Base-by-base conservation (phyloP, 345 rosid genomes). In the Aurinia saxatilis region DNA sequence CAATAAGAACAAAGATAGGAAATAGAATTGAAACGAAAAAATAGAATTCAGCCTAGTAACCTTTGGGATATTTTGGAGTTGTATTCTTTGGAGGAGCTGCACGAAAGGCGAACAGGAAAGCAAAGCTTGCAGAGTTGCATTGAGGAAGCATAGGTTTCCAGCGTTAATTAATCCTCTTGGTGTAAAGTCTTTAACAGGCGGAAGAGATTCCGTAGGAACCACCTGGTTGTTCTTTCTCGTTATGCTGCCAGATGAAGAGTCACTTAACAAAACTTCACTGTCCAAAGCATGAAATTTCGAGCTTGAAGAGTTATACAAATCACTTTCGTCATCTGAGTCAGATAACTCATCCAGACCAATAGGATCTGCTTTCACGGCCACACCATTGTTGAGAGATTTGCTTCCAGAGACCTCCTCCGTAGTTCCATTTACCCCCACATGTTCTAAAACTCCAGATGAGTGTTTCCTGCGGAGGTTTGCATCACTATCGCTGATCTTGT, bases 111-210 rank as follows among this genome's bases (percentile, higher is more conserved):
- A 75, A 73, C 99, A 90, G 10, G 96, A 84, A 33, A 90, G 69
- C 13, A 90, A 80, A 52, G 99, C 97, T 71, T 93, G 99, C 54
- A 93, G 66, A 41, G 99, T 85, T 7, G 99, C 82, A 71, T 83
- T 93, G 47, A 90, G 96, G 76, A 93, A 93, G 70, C 99, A 93
- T 66, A 84, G 55, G 72, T 93, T 93, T 38, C 99, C 96, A 0
- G 81, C 78, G 69, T 93, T 93, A 49, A 87, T 82, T 52, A 93
- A 80, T 57, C 99, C 99, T 56, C 88, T 87, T 1, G 96, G 96
- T 31, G 74, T 66, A 23, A 87, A 74, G 69, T 66, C 70, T 50
- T 56, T 81, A 53, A 59, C 52, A 41, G 74, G 50, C 16, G 76
- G 30, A 44, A 71, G 31, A 64, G 84, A 50, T 49, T 73, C 86